A percentile compares a stretch with the other conserved stretches of the same genome.
phyloP scores from a whole-genome alignment of 768 basidiomycete genomes.

The Cystofilobasidium macerans region DNA sequence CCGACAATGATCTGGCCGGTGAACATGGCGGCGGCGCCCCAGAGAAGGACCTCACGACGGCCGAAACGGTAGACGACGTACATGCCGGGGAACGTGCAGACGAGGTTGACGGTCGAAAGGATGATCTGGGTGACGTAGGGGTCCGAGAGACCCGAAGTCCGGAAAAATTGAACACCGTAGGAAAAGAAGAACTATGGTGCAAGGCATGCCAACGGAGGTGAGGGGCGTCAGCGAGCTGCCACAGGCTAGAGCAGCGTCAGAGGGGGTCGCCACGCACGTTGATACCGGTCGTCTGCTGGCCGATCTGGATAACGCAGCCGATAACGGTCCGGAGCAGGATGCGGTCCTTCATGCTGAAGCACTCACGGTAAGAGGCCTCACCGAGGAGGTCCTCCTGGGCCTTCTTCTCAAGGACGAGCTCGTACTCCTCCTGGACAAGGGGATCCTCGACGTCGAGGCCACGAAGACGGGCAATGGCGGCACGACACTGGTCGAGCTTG shows the following conservation, averaged over 20 bases:
- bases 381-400: slow-evolving; percentile 19
- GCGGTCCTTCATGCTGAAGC: slow-evolving; percentile 22
- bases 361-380: slow-evolving; percentile 22
- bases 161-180: slow-evolving; percentile 31
- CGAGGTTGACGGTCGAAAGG: slow-evolving; percentile 26
- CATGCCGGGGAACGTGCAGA: slow-evolving; percentile 25
- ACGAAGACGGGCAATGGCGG: slow-evolving; percentile 23
- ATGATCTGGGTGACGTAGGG: slow-evolving; percentile 30
- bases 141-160: slow-evolving; percentile 37
- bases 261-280: no score
- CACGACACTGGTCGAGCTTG: slow-evolving; percentile 15
- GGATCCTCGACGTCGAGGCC: slow-evolving; percentile 5
- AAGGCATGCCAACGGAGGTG: neutral
- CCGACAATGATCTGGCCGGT: slow-evolving; percentile 28
- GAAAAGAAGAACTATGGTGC: slow-evolving; percentile 32
- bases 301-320: slow-evolving; percentile 23
- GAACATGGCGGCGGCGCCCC: slow-evolving; percentile 24
- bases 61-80: slow-evolving; percentile 25
- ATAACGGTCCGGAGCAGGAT: slow-evolving; percentile 23
- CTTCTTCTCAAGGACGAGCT: slow-evolving; percentile 19
- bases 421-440: slow-evolving; percentile 16
- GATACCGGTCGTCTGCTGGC: slow-evolving; percentile 25
- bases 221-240: neutral
- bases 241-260: no score
- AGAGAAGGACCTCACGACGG: slow-evolving; percentile 24